Evolutionary conservation across 257 asterid species (phyloP).

Genomic region (Nicotiana paniculata): DNA sequence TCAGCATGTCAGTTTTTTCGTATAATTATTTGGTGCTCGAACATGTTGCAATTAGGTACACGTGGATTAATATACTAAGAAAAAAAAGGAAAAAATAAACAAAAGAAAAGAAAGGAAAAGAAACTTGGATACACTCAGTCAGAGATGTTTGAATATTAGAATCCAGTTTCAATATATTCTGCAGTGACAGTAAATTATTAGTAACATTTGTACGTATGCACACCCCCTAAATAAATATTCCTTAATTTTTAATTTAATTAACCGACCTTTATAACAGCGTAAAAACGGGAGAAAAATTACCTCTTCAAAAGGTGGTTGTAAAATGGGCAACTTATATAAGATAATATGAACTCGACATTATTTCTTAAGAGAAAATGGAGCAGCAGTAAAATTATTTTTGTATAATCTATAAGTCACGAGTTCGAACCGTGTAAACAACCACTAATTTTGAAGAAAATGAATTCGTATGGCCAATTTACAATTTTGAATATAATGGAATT

Average conservation of each 20-base stretch:
- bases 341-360: too few species aligned
- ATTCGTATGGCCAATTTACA: too few species aligned
- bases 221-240: background rate
- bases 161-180: background rate
- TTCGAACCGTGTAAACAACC: accelerated
- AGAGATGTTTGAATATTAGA: conserved; percentile 8
- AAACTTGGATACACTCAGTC: conserved; percentile 7
- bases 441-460: too few species aligned
- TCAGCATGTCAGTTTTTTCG: conserved; percentile 9
- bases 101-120: background rate
- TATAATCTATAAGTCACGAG: too few species aligned
- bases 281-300: background rate
- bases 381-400: too few species aligned
- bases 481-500: too few species aligned
- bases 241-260: background rate
- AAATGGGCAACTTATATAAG: too few species aligned
- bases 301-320: background rate
- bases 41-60: conserved; percentile 5
- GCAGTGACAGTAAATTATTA: conserved; percentile 9
- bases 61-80: conserved; percentile 3
- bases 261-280: background rate
- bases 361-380: too few species aligned
- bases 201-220: background rate
- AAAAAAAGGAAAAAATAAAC: background rate
- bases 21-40: background rate